Base-by-base conservation (phyloP, 352 stramenopile genomes). In the Phytopythium delawarense region DNA sequence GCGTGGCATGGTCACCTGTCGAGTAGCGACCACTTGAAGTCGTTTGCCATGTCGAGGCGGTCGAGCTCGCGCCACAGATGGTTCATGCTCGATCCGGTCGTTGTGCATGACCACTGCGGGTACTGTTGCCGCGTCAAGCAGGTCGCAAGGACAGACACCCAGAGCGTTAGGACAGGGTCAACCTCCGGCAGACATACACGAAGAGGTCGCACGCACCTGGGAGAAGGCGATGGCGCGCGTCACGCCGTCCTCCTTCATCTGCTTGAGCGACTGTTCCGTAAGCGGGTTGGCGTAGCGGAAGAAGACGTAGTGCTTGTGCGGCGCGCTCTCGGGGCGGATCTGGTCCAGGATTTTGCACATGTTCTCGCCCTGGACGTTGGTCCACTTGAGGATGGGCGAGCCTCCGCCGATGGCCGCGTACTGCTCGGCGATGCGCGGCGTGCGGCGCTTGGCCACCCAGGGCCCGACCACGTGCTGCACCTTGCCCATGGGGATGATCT, bases 281-380 rank as follows among this genome's bases (percentile, higher is more conserved):
- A 98, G 92, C 28, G 97, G 97, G 61, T 99, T 92, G 65, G 96
- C 98, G 72, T 99, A 99, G 49, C 97, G 88, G 85, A 99, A 99
- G 49, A 97, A 97, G 45, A 99, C 91, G 67, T 99, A 99, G 60
- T 91, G 86, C 71, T 96, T 96, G 73, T 98, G 82, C n/a, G 97
- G 82, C 15, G 79, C 88, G 39, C 67, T 92, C 75, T 93, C 79
- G 7, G 87, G 87, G 11, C 96, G 87, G 50, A 88, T 91, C 49
- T 96, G 62, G 63, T 98, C 82, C 28, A 99, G 71, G 20, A 94
- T 87, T 60, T 96, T 76, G 59, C 78, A 88, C 75, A 98, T 88
- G 18, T 91, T 73, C 48, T 98, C 76, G 46, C 96, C 96, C 80
- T 99, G 97, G 12, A 94, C 78, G 65, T 94, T 93, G 30, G 94